Percentiles rank a stretch among this genome's conserved stretches.
Conservation (phyloP, 2,329 filamentous ascomycete genomes). For the Penicillium sp. region DNA sequence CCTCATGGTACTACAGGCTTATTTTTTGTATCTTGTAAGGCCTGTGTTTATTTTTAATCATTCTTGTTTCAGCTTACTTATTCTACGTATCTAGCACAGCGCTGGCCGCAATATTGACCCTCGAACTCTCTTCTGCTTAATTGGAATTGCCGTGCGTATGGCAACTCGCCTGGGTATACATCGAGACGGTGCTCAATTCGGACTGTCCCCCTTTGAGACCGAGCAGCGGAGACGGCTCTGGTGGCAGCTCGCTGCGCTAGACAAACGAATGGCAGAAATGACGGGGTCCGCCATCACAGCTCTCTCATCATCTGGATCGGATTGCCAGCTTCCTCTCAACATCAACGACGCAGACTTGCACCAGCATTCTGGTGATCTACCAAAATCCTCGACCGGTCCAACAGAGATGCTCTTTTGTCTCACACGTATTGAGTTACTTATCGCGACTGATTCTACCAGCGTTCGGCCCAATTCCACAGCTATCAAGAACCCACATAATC, state of each 20-base stretch:
- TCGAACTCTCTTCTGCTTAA: conserved; percentile 39
- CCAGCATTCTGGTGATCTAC: background rate
- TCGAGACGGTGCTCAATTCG: conserved; percentile 52
- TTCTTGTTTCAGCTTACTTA: background rate
- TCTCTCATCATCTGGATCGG: conserved; percentile 17
- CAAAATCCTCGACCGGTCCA: background rate
- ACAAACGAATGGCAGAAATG: conserved; percentile 63
- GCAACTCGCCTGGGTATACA: conserved; percentile 64
- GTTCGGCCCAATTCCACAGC: background rate
- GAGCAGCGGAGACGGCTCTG: conserved; percentile 65
- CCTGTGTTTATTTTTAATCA: background rate
- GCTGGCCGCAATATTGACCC: background rate
- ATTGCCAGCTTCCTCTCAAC: conserved; percentile 1
- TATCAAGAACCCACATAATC: background rate
- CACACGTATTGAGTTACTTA: background rate
- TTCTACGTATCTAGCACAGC: background rate
- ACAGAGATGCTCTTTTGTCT: background rate
- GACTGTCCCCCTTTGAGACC: conserved; percentile 51
- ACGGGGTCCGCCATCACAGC: conserved; percentile 45
- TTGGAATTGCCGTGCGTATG: conserved; percentile 49
- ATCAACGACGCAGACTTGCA: background rate
- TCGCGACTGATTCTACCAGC: background rate
- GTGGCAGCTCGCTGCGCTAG: conserved; percentile 66
- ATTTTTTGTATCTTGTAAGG: background rate
- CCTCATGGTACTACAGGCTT: background rate